A percentile compares a stretch with the other conserved stretches of the same genome.
Evolutionary conservation across 2,329 filamentous ascomycete species (phyloP).

Genomic region (Colletotrichum sp.): DNA sequence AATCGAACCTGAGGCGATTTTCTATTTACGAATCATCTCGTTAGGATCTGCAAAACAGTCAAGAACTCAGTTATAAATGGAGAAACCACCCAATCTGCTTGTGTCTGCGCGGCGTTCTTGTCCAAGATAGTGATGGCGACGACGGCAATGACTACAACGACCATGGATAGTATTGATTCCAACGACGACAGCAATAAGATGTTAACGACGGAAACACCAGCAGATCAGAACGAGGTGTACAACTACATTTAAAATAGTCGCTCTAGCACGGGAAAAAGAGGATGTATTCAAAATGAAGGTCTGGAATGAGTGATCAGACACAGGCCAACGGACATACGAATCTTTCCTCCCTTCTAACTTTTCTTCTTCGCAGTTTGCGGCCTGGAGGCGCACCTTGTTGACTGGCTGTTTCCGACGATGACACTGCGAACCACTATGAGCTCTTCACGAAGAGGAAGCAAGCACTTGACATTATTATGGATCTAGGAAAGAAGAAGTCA

Average conservation of each 20-base stretch:
- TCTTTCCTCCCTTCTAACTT: too few species aligned
- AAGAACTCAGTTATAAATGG: too few species aligned
- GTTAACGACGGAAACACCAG: background rate
- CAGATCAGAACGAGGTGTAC: background rate
- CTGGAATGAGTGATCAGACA: background rate
- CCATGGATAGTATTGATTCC: too few species aligned
- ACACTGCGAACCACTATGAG: too few species aligned
- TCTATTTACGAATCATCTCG: background rate
- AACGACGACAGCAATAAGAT: background rate
- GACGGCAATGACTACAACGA: background rate
- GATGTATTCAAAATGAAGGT: background rate
- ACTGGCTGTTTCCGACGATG: too few species aligned
- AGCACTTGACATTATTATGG: too few species aligned
- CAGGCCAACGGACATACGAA: background rate
- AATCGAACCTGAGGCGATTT: background rate
- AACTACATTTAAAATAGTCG: fast-evolving
- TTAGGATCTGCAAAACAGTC: too few species aligned
- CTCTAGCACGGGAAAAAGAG: background rate
- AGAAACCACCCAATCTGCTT: background rate
- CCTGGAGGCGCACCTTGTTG: too few species aligned
- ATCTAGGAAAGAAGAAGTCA: background rate
- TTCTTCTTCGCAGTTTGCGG: too few species aligned
- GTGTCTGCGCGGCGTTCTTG: background rate
- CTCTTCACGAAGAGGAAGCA: too few species aligned
- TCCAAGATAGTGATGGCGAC: too few species aligned